These are phyloP conservation scores for Xylaria hypoxylon DNA, from an alignment of 2,329 filamentous ascomycete species.

Conservation along the genomic window DNA sequence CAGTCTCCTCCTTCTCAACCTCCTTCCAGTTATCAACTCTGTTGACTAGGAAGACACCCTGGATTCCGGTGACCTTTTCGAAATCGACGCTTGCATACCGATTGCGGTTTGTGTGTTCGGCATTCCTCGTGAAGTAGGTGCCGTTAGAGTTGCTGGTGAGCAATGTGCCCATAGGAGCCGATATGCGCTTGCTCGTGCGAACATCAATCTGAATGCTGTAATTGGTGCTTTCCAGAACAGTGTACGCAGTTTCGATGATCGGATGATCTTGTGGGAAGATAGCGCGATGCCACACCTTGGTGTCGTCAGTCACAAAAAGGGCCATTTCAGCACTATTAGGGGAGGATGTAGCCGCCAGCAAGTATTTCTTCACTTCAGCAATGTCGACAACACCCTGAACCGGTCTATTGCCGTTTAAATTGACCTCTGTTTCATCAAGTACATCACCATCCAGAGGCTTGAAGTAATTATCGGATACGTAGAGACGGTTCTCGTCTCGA, in stretches of 20 bases:
- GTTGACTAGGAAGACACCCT: constrained; percentile 93
- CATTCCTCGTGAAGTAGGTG: constrained; percentile 92
- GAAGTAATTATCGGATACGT: constrained; percentile 89
- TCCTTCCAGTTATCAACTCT: constrained; percentile 87
- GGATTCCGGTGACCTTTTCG: constrained; percentile 90
- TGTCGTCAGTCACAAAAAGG: constrained; percentile 88
- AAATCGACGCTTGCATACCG: constrained; percentile 84
- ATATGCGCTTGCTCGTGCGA: constrained; percentile 73
- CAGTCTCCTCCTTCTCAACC: constrained; percentile 66
- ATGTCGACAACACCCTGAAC: constrained; percentile 85
- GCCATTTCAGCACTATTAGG: constrained; percentile 88
- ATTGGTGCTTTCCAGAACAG: constrained; percentile 93
- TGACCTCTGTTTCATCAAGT: constrained; percentile 77
- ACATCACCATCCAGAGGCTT: constrained; percentile 60
- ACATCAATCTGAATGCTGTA: constrained; percentile 98
- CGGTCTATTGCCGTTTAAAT: constrained; percentile 77
- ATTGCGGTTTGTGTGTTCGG: constrained; percentile 92
- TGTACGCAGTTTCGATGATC: constrained; percentile 87
- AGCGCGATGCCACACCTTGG: constrained; percentile 87
- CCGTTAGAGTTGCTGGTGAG: constrained; percentile 98
- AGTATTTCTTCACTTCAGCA: constrained; percentile 84
- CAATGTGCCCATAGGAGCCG: constrained; percentile 82
- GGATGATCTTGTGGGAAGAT: constrained; percentile 87
- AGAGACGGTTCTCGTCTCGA: constrained; percentile 79
- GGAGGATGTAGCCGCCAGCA: constrained; percentile 85